Conservation (phyloP, 176 grass and related monocot genomes). For the Melocanna baccifera region DNA sequence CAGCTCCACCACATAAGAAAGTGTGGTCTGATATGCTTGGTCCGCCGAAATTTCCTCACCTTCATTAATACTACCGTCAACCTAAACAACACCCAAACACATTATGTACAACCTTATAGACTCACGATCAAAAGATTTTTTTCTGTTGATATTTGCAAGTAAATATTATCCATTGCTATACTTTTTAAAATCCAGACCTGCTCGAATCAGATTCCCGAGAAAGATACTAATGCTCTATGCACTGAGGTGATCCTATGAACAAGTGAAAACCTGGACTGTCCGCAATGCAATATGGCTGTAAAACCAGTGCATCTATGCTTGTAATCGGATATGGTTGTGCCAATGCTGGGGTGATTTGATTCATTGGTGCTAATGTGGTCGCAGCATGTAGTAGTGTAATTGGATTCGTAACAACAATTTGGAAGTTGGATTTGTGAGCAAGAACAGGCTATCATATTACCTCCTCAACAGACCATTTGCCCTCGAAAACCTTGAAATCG, state of each 20-base stretch:
- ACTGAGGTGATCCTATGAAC: neutral
- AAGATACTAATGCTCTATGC: neutral
- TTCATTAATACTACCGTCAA: neutral
- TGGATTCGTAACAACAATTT: neutral
- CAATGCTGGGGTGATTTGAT: neutral
- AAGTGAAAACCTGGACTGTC: neutral
- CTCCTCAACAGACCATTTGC: constrained; percentile 85
- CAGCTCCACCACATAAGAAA: constrained; percentile 72
- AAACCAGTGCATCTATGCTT: neutral
- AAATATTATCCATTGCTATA: neutral
- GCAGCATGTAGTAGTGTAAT: neutral
- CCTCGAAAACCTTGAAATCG: constrained; percentile 75
- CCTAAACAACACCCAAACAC: constrained; percentile 29
- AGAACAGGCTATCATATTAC: neutral
- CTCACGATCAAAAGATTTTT: neutral
- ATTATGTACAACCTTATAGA: neutral
- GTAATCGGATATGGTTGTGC: neutral
- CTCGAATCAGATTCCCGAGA: neutral
- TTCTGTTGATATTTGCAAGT: neutral
- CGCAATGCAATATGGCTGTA: neutral
- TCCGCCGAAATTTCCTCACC: neutral
- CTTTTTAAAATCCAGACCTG: neutral
- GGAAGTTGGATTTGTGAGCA: neutral
- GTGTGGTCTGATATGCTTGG: constrained; percentile 48
- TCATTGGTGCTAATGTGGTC: neutral